Evolutionary conservation across 2,329 filamentous ascomycete species (phyloP), one percentile per base, ranked within the genome.

Genomic region (Aschersonia sp.): DNA sequence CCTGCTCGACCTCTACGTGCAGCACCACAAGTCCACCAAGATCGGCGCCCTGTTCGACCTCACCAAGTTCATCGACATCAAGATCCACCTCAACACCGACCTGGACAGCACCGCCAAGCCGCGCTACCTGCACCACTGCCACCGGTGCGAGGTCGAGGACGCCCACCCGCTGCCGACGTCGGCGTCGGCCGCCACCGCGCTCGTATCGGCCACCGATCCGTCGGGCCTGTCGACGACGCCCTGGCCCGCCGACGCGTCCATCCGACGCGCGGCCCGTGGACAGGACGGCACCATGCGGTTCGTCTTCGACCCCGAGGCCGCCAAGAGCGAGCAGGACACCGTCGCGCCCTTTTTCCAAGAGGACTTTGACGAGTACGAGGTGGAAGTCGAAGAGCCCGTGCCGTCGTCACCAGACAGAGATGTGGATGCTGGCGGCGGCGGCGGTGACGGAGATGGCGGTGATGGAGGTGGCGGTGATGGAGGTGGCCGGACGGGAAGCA

Each of bases 1-100:
- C 59, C 73, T 96, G 0, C 75, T 97, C 30, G 90, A 98, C 58
- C 75, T 97, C 3, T 97, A 96, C 63, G 92, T 87, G 0, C 85
- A 94, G 58, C 83, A 94, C 60, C 78, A 79, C 47, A 76, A 78
- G 54, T 72, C 75, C 46, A 95, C 88, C 35, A 79, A 82, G 46
- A 71, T 95, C 22, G 89, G 88, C 6, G 71, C 76, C 12, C 69
- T 76, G 44, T 84, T 87, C 63, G 77, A 83, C 44, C 72, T 90
- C 42, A 82, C 90, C 55, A 76, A 75, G 47, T 90, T 95, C 61
- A 86, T 97, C 59, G 79, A 83, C 53, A 80, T 94, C 55, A 87
- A 92, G 60, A 95, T 97, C 53, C 74, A 78, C 30, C 73, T 96
- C 52, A 96, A 97, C 63, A 78, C 85, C 57, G 83, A 94, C 64